A percentile compares a stretch with the other conserved stretches of the same genome.
phyloP scores from a whole-genome alignment of 176 grass and related monocot genomes.

The Hsuehochloa calcarea region DNA sequence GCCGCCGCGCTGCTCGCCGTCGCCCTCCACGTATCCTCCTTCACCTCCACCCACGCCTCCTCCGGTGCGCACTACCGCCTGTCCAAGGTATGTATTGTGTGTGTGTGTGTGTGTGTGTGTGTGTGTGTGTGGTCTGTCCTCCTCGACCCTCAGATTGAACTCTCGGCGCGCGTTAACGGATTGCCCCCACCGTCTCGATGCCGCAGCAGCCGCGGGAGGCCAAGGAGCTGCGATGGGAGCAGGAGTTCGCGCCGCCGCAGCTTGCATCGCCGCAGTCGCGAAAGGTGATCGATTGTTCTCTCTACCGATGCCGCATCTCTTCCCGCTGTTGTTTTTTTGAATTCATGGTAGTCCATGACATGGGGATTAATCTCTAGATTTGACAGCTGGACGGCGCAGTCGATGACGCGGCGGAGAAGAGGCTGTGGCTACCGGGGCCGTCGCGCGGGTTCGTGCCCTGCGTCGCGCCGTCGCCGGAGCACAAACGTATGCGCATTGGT shows the following conservation, averaged over 20 bases:
- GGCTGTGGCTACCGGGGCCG: conserved; percentile 62
- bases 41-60: background rate
- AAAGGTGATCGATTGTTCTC: conserved; percentile 48
- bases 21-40: conserved; percentile 43
- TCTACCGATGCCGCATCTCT: background rate
- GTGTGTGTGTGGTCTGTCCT: background rate
- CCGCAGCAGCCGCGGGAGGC: conserved; percentile 48
- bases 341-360: conserved; percentile 29
- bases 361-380: conserved; percentile 59
- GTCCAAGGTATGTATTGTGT: conserved; percentile 34
- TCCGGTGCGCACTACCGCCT: conserved; percentile 44
- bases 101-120: too few species aligned
- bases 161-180: background rate
- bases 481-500: conserved; percentile 40
- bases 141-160: conserved; percentile 3
- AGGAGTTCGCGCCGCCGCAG: conserved; percentile 71
- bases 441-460: conserved; percentile 64
- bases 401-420: conserved; percentile 23
- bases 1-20: conserved; percentile 53
- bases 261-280: conserved; percentile 48
- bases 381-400: conserved; percentile 59
- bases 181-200: background rate
- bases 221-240: conserved; percentile 74
- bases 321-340: background rate
- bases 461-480: conserved; percentile 39